These are phyloP conservation scores for Aspergillus sp. DNA, from an alignment of 2,329 filamentous ascomycete genomes.

Conservation along the genomic window DNA sequence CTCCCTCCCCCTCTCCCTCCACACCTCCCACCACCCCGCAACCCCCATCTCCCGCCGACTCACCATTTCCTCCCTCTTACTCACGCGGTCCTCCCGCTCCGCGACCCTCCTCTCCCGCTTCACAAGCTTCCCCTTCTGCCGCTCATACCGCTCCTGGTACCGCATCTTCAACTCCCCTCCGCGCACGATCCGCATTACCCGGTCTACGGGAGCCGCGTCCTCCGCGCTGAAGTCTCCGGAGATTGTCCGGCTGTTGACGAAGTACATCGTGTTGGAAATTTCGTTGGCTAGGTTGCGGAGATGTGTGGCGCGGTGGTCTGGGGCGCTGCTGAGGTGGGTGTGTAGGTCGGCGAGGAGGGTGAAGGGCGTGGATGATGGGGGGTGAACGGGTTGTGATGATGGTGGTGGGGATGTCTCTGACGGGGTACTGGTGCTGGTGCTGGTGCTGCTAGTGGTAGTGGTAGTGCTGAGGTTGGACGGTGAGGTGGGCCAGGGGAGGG, in stretches of 20 bases:
- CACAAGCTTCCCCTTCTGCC: slow-evolving; percentile 18
- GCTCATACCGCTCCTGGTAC: slow-evolving; percentile 20
- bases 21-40: too few species aligned
- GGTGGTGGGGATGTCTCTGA: too few species aligned
- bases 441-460: too few species aligned
- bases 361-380: too few species aligned
- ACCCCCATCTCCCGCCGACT: too few species aligned
- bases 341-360: too few species aligned
- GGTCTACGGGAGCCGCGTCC: slow-evolving; percentile 30
- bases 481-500: too few species aligned
- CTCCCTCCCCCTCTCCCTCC: background rate
- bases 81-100: background rate
- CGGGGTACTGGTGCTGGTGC: too few species aligned
- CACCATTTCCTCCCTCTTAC: too few species aligned
- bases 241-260: slow-evolving; percentile 30
- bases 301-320: slow-evolving; percentile 17
- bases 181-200: slow-evolving; percentile 30
- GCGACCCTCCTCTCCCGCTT: slow-evolving; percentile 21
- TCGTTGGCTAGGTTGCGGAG: slow-evolving; percentile 31
- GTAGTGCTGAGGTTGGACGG: too few species aligned
- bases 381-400: too few species aligned
- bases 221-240: slow-evolving; percentile 25
- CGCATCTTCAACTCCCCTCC: slow-evolving; percentile 22
- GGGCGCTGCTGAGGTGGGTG: too few species aligned
- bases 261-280: slow-evolving; percentile 32